Base-by-base conservation (phyloP, 306 rosid species). In the Ochetophila trinervis region DNA sequence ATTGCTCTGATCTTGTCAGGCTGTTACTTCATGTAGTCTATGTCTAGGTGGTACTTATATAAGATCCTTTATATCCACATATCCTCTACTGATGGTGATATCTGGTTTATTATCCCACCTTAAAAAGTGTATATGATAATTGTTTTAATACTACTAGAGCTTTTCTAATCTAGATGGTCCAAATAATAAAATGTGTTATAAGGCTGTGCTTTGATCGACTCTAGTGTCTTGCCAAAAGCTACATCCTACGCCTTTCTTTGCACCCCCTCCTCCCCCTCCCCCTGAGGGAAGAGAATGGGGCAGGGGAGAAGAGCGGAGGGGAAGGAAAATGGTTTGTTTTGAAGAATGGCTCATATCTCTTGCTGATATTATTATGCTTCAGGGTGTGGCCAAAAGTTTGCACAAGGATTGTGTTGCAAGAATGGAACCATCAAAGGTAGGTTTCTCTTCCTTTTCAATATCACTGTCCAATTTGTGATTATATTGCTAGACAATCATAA, bases 361-460 rank as follows among this genome's bases (percentile, higher is more conserved):
- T 54, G 19, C 65, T 69, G 58, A 30, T 64, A 8, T 16, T 21
- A 40, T 78, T 51, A 48, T 76, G 53, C 61, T 74, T 74, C 82
- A 87, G 99, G 85, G 86, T 55, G 76, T 88, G 45, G 88, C 67
- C 6, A 81, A 83, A 75, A 87, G 90, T 67, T 88, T 93, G 76
- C 82, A 75, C 65, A 88, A 77, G 80, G 90, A 86, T 62, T 93
- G 99, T 81, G 60, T 76, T 72, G 57, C 83, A 18, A 75, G 69
- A 67, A 70, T 78, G 80, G 95, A 84, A 70, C 94, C 91, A 62
- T 68, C 76, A 53, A 76, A 83, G 96, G 99, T 66, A 80, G 70
- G 83, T 75, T 79, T 77, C 67, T 52, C 75, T 69, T 49, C 57
- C 57, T 32, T 15, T n/a, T 67, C 61, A 40, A 30, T 77, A 52